A percentile compares a stretch with the other conserved stretches of the same genome.
Conservation (phyloP, 2,329 filamentous ascomycete species). For the Magnaporthiopsis incrustans region DNA sequence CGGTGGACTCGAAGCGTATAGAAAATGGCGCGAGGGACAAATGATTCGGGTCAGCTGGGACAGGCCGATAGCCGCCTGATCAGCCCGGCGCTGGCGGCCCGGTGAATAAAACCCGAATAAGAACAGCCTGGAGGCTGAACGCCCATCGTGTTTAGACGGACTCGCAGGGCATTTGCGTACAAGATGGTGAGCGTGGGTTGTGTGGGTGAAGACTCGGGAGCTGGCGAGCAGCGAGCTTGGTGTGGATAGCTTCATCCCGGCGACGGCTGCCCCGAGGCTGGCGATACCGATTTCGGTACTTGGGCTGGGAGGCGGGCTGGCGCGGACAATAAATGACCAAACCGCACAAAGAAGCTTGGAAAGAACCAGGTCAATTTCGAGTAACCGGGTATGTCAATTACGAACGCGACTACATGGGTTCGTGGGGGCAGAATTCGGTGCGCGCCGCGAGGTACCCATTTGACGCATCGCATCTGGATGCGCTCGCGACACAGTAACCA, state of each 20-base stretch:
- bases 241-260: conserved; percentile 8
- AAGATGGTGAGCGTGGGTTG: neutral
- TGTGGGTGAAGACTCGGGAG: neutral
- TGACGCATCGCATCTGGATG: neutral
- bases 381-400: neutral
- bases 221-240: neutral
- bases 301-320: neutral
- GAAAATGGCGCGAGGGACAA: no score
- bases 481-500: neutral
- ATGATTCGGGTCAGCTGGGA: no score
- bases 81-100: no score
- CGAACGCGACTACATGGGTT: neutral
- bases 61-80: no score
- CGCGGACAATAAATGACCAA: neutral
- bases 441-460: no score
- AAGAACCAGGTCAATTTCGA: neutral
- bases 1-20: no score
- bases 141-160: no score
- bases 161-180: no score
- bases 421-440: neutral
- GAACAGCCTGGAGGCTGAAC: no score
- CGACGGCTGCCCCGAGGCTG: neutral
- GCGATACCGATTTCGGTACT: neutral
- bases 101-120: no score
- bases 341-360: neutral